phyloP scores from a whole-genome alignment of 192 early-diverging fungal genomes.

The Gamsiella multidivaricata region DNA sequence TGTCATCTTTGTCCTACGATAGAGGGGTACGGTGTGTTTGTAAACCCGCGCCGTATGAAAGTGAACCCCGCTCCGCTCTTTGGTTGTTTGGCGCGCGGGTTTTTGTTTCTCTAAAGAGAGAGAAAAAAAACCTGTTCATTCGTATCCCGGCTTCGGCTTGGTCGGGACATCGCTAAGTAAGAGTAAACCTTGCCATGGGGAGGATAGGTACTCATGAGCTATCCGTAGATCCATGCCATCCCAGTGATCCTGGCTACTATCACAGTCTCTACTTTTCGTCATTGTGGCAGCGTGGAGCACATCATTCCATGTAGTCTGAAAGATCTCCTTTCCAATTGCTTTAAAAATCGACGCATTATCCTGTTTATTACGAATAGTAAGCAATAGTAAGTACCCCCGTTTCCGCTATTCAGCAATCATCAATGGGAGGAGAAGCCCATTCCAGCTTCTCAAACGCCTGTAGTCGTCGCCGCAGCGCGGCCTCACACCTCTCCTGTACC shows the following conservation, averaged over 20 bases:
- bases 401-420: constrained; percentile 17
- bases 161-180: constrained; percentile 17
- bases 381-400: neutral
- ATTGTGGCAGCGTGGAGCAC: no score
- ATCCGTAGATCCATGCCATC: no score
- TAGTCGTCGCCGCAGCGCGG: constrained; percentile 49
- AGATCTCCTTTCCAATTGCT: neutral
- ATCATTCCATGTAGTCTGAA: no score
- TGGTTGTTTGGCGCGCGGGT: no score
- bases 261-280: no score
- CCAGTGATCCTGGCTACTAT: no score
- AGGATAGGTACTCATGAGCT: no score
- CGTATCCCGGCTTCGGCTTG: no score
- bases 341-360: neutral
- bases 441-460: constrained; percentile 53
- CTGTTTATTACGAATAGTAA: neutral
- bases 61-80: constrained; percentile 6
- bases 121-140: neutral
- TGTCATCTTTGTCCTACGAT: no score
- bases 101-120: no score
- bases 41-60: no score
- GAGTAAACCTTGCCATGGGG: neutral
- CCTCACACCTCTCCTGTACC: constrained; percentile 35
- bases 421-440: constrained; percentile 57
- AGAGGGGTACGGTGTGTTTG: no score